These are phyloP conservation scores for Volvox africanus DNA, from an alignment of 139 green algal species.

Conservation along the genomic window DNA sequence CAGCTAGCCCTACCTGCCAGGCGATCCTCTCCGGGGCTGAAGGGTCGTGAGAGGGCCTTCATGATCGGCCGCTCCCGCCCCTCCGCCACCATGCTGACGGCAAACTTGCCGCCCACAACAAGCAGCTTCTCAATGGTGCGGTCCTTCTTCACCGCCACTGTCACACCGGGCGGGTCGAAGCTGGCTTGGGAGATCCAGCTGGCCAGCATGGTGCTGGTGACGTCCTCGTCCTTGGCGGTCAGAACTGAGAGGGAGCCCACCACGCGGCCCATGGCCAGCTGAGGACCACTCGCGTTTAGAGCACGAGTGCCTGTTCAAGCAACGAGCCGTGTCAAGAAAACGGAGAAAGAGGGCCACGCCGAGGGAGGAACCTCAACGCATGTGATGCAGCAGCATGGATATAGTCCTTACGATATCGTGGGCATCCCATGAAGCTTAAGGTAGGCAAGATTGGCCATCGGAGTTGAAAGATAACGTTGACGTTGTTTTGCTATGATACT, in stretches of 20 bases:
- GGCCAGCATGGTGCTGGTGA: slow-evolving; percentile 90
- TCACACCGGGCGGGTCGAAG: slow-evolving; percentile 94
- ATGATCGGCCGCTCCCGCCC: slow-evolving; percentile 54
- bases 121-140: slow-evolving; percentile 93
- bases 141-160: slow-evolving; percentile 94
- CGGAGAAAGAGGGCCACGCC: not conserved
- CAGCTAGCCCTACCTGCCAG: slow-evolving; percentile 77
- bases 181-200: slow-evolving; percentile 92
- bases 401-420: too few relatives aligned
- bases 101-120: slow-evolving; percentile 76
- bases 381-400: too few relatives aligned
- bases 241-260: slow-evolving; percentile 94
- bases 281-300: slow-evolving; percentile 57
- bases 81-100: slow-evolving; percentile 91
- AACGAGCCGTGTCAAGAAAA: not conserved
- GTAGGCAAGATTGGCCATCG: too few relatives aligned
- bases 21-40: slow-evolving; percentile 89
- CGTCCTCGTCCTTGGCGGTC: slow-evolving; percentile 85
- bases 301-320: slow-evolving; percentile 43
- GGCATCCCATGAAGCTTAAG: too few relatives aligned
- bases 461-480: too few relatives aligned
- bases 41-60: slow-evolving; percentile 80
- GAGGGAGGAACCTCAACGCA: not conserved
- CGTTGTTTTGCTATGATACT: too few relatives aligned
- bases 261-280: slow-evolving; percentile 90